Base-by-base conservation (phyloP, 306 rosid genomes). In the Vachellia pachyceras region DNA sequence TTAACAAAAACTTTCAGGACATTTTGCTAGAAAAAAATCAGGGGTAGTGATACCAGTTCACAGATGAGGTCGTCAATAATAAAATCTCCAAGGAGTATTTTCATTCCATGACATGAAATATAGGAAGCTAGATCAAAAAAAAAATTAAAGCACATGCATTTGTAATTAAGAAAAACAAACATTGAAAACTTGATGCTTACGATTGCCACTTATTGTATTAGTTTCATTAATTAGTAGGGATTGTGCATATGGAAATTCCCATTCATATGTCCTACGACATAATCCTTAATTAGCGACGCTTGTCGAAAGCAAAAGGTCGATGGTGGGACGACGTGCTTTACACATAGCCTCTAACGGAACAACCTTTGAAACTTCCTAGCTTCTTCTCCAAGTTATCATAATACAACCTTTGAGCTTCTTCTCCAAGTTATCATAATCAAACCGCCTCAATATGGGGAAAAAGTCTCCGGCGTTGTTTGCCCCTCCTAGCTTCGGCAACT, bases 281-380 rank as follows among this genome's bases (percentile, higher is more conserved):
- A 11, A 46, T 46, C 50, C 15, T 10, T 46, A 49, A 15, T 1
- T 6, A 49, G n/a, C 1, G 55, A 49, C n/a, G n/a, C 55, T 49
- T 49, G n/a, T 49, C 4, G n/a, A 49, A 25, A 77, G 10, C 72
- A 78, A 6, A 46, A 42, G 10, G 15, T 3, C 9, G 8, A 14
- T 57, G 49, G 69, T 7, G 44, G 25, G 71, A 5, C 10, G 67
- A 0, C 90, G 77, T 23, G 83, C 35, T 76, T 82, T 87, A 13
- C 94, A 90, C 90, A 82, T 68, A 12, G 88, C 90, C 17, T 84
- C 84, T 25, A 88, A 72, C 0, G 91, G 77, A 57, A 40, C 66
- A 5, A 22, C 69, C 39, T 80, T 88, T 4, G 90, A n/a, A n/a
- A n/a, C n/a, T n/a, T n/a, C n/a, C n/a, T n/a, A n/a, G n/a, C n/a